Percentiles rank a stretch among this genome's conserved stretches.
phyloP scores from a whole-genome alignment of 176 grass and related monocot genomes.

The Triticum urartu region DNA sequence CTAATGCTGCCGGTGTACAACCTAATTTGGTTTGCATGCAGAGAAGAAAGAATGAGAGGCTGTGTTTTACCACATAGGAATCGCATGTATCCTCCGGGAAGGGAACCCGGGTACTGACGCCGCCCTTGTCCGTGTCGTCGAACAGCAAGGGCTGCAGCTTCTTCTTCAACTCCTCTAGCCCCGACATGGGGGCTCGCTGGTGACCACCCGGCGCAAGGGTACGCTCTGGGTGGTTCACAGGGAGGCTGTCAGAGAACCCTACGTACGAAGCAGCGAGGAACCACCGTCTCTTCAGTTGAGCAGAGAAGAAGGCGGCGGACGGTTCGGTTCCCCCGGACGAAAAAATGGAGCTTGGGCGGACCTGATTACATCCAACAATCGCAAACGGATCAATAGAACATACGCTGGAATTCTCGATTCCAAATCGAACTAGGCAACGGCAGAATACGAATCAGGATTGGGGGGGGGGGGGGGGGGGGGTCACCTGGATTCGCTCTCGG shows the following conservation, averaged over 20 bases:
- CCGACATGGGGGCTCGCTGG: conserved; percentile 45
- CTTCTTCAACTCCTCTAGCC: conserved; percentile 88
- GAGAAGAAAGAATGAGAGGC: neutral
- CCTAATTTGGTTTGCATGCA: neutral
- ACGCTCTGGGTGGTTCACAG: too few species aligned
- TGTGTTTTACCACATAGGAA: conserved; percentile 61
- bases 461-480: neutral
- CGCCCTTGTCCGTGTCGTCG: conserved; percentile 43
- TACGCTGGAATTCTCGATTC: neutral
- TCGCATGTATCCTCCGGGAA: conserved; percentile 51
- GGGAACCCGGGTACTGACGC: conserved; percentile 29
- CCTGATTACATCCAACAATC: neutral
- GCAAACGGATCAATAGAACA: neutral
- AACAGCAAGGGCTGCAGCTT: conserved; percentile 85
- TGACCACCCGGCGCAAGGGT: neutral
- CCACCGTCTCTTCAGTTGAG: neutral
- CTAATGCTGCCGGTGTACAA: neutral
- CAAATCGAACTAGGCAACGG: neutral
- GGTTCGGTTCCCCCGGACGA: neutral
- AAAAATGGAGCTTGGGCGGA: neutral
- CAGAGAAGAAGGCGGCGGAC: neutral
- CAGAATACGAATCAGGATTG: neutral
- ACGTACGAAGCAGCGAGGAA: neutral
- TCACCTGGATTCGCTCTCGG: neutral
- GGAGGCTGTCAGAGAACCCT: neutral